Conservation (phyloP, 495 filamentous ascomycete genomes). For the Penicillium atrosanguineum region DNA sequence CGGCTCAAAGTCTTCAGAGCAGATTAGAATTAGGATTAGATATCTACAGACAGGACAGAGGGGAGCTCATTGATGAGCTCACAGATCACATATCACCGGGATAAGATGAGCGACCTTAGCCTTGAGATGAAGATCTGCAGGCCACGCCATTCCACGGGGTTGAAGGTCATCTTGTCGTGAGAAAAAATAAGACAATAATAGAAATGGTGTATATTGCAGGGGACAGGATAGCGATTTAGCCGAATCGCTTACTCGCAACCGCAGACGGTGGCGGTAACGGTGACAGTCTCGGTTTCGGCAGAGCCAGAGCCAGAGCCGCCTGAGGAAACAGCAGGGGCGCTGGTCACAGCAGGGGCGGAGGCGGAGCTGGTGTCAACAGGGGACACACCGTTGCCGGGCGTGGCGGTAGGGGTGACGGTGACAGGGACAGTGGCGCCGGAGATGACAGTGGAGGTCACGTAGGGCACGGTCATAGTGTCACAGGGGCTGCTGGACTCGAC, state of each 20-base stretch:
- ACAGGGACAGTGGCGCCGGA: neutral
- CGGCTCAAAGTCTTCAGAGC: conserved; percentile 12
- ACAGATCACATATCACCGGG: neutral
- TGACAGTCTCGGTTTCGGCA: conserved; percentile 28
- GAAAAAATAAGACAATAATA: conserved; percentile 8
- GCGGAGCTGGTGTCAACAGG: neutral
- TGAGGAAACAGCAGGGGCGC: conserved; percentile 6
- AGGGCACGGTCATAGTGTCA: neutral
- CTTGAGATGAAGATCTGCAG: conserved; percentile 7
- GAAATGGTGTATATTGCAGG: conserved; percentile 2
- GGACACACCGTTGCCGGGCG: neutral
- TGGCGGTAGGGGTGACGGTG: neutral
- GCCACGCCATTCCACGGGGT: conserved; percentile 7
- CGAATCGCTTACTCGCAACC: conserved; percentile 20
- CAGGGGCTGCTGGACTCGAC: neutral
- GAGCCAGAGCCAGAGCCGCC: conserved; percentile 5
- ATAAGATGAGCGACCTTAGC: neutral
- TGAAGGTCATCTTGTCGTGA: conserved; percentile 25
- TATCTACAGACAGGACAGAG: conserved; percentile 36
- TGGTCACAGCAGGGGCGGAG: neutral
- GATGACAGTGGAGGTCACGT: neutral
- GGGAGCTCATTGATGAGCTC: neutral
- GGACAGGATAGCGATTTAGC: neutral
- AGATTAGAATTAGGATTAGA: conserved; percentile 42
- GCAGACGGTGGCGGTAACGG: conserved; percentile 32